phyloP scores from a whole-genome alignment of 495 filamentous ascomycete species.

The Hypoxylon lienhwacheense region DNA sequence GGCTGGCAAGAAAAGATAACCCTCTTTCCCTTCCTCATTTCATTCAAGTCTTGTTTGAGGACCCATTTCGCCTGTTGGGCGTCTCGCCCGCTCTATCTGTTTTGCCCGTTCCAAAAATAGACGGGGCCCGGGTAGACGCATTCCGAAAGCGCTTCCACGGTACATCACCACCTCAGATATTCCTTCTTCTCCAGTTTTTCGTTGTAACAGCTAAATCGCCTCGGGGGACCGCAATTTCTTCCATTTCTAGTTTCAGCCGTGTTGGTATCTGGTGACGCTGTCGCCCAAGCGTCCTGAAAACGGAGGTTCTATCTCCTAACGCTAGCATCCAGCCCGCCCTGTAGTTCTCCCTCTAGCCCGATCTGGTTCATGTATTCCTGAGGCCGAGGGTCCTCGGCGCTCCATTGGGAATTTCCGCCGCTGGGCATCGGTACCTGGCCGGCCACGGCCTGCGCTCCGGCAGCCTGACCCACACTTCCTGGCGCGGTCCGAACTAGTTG shows the following conservation, averaged over 20 bases:
- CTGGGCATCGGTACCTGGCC: conserved; percentile 70
- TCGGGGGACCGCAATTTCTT: not conserved
- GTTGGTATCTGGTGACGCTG: not conserved
- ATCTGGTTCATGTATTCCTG: conserved; percentile 68
- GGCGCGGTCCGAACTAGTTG: conserved; percentile 69
- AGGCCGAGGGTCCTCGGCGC: conserved; percentile 81
- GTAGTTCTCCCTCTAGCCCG: conserved; percentile 80
- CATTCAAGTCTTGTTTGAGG: conserved; percentile 16
- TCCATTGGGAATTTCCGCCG: conserved; percentile 67
- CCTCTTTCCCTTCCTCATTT: not conserved
- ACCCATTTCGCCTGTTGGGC: conserved; percentile 1
- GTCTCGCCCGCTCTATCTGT: conserved; percentile 12
- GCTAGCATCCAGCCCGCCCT: conserved; percentile 72
- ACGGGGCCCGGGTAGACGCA: not conserved
- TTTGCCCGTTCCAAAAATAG: conserved; percentile 19
- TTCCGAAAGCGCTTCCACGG: not conserved
- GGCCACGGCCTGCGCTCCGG: conserved; percentile 37
- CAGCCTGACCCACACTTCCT: conserved; percentile 36
- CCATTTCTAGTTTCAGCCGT: not conserved
- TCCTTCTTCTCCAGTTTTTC: conserved; percentile 3
- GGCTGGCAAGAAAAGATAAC: conserved; percentile 9
- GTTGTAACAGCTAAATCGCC: conserved; percentile 12
- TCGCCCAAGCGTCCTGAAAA: not conserved
- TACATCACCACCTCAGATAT: conserved; percentile 10
- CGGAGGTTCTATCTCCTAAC: conserved; percentile 35